Evolutionary conservation across 306 rosid species (phyloP), one percentile per base, ranked within the genome.

Genomic region (Vigna unguiculata): DNA sequence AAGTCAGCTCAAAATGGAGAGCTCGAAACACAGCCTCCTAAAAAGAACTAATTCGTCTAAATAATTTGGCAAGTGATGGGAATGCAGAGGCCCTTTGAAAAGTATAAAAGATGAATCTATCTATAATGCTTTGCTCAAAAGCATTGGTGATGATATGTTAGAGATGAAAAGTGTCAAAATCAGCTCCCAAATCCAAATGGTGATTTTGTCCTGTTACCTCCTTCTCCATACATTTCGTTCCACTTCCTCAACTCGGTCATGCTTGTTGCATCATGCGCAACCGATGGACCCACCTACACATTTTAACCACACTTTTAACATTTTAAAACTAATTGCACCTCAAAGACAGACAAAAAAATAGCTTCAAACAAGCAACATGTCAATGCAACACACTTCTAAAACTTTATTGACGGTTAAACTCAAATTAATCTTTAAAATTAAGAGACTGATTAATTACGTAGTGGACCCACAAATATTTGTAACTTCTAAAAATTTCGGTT

Each of bases 191-290:
- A 95, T 63, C 99, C 99, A 22, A 95, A 89, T n/a, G 97, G 95
- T 41, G 99, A 85, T 80, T 89, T 95, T 54, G 86, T 82, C 88
- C 99, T 85, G 79, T 89, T 95, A 55, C 99, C 99, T 4, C 93
- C 97, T 85, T 95, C 99, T 6, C 99, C 99, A 2, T 95, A 95
- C 87, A 90, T 93, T 70, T 95, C 99, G 52, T 92, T 95, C 99
- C 99, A 95, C 79, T 95, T 95, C 82, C 99, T 88, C 69, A 95
- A 81, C 77, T 92, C 99, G 59, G 88, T 95, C 97, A 95, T 92
- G 85, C 91, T 95, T 11, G 96, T 66, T 41, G 99, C 99, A 75
- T 95, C 97, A 21, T 88, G 92, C 9, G 97, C 94, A 68, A 95
- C 91, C 1, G 99, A 95, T 54, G 99, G 97, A 30, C 99, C 97